Evolutionary conservation across 225 moss, liverwort and hornwort species (phyloP), one percentile per base, ranked within the genome.

Genomic region (Physcomitrium patens): DNA sequence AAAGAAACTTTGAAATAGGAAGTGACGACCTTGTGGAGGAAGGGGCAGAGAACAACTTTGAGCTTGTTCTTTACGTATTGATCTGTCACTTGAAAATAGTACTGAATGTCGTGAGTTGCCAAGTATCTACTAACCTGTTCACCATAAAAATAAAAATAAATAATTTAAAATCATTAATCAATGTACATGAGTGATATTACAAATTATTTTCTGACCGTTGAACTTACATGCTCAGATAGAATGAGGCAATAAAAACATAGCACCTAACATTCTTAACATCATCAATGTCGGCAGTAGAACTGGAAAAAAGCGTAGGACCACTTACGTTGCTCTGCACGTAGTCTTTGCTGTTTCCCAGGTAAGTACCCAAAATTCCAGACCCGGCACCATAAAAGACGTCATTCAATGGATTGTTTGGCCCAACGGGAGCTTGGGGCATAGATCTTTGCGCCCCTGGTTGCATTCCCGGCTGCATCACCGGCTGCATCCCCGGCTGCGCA

Each of bases 261-360:
- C 10, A 66, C 7, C 9, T 57, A 12, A 47, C n/a, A 41, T 2
- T 17, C 15, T 45, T 16, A 50, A 43, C 2, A 57, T 17, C 42
- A 23, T 56, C 10, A 1, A 58, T 31, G 52, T 60, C 20, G 28
- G 61, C 59, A 64, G 19, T 48, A 11, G 13, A 57, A 37, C 60
- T 43, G 53, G 16, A 53, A 37, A 66, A 66, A 52, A 13, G 9
- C 37, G 64, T 50, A 20, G 48, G n/a, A 12, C 51, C 51, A 67
- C 91, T 79, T 86, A 99, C 97, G 76, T 99, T 99, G 85, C 97
- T 99, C 73, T 99, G 97, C 75, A 99, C 90, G 80, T 99, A 99
- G 37, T 99, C 93, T 79, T 78, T 99, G 78, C 97, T 89, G 64
- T 82, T 85, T 7, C 97, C 95, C 75, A 99, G 79, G 22, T 91